Evolutionary conservation across 1,284 basidiomycete species (phyloP).

Genomic region (Tilletia walkeri): DNA sequence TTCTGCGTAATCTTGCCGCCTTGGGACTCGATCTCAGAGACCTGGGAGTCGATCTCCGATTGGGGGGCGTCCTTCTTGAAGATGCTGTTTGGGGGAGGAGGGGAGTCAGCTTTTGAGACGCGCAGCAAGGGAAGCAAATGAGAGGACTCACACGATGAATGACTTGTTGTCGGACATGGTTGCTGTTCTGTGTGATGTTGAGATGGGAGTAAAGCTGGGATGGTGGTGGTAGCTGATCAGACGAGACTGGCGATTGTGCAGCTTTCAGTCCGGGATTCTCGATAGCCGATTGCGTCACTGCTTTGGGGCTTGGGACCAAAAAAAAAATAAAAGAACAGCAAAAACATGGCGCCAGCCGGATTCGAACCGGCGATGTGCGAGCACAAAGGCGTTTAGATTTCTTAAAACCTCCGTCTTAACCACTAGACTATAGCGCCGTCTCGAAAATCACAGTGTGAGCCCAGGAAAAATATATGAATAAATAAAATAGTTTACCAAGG

Average conservation of each 20-base stretch:
- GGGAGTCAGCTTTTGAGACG: not conserved
- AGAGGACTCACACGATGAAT: constrained; percentile 38
- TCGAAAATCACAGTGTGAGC: not conserved
- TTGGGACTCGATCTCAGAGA: constrained; percentile 26
- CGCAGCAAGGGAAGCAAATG: not conserved
- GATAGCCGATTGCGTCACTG: no score
- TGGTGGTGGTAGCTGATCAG: not conserved
- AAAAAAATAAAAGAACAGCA: not conserved
- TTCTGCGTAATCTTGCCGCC: constrained; percentile 47
- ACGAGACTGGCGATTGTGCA: no score
- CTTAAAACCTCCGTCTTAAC: constrained; percentile 15
- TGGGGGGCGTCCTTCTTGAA: constrained; percentile 38
- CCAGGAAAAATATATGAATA: no score
- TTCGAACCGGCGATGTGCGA: constrained; percentile 17
- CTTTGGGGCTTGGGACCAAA: not conserved
- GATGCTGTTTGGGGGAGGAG: constrained; percentile 28
- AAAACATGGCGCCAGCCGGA: constrained; percentile 1
- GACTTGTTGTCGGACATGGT: constrained; percentile 37
- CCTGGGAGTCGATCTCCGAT: constrained; percentile 37
- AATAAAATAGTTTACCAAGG: no score
- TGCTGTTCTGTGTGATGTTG: no score
- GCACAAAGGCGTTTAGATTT: not conserved
- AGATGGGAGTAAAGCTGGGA: not conserved
- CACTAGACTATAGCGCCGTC: constrained; percentile 1
- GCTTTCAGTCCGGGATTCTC: no score